Evolutionary conservation across 257 asterid species (phyloP), one percentile per base, ranked within the genome.

Genomic region (Orobanche coerulescens): DNA sequence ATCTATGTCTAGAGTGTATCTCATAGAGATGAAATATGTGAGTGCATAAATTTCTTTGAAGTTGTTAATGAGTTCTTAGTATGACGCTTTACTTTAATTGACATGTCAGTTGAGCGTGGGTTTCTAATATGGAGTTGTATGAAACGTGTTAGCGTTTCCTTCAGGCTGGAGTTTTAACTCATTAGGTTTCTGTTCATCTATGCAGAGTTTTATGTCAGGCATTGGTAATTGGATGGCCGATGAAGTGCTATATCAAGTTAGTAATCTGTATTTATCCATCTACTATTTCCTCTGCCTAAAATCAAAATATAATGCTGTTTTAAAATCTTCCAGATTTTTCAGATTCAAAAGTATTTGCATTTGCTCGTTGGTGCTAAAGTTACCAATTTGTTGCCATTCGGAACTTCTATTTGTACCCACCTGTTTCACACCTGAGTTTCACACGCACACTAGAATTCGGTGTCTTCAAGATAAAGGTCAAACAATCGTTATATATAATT

Each of bases 201-300:
- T 78, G 80, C 92, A 93, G 98, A 72, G 88, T 74, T 89, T 82
- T 75, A 84, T 93, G 49, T 83, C 98, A 13, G 98, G 98, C 68
- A 89, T 93, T 74, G 98, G 98, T 67, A 93, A 93, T 72, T 93
- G 98, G 98, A 83, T 93, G 82, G 97, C 95, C 63, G 98, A 93
- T 73, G 98, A 93, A 86, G 95, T 93, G 68, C 73, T 93, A 34
- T 93, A 89, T 78, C 98, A 89, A 73, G 97, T 92, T 44, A 64
- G 83, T 75, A 59, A 54, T 67, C 85, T 72, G 54, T 49, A 43
- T 64, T 62, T n/a, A 50, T 58, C 64, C 59, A 20, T 22, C 61
- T 25, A 50, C 74, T 53, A 23, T 53, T 55, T 70, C 52, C 23
- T 59, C 52, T 58, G 51, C 71, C 28, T 48, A 18, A 54, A 6